These are phyloP conservation scores for Fusarium pininemorale DNA, from an alignment of 2,329 filamentous ascomycete species.

Conservation along the genomic window DNA sequence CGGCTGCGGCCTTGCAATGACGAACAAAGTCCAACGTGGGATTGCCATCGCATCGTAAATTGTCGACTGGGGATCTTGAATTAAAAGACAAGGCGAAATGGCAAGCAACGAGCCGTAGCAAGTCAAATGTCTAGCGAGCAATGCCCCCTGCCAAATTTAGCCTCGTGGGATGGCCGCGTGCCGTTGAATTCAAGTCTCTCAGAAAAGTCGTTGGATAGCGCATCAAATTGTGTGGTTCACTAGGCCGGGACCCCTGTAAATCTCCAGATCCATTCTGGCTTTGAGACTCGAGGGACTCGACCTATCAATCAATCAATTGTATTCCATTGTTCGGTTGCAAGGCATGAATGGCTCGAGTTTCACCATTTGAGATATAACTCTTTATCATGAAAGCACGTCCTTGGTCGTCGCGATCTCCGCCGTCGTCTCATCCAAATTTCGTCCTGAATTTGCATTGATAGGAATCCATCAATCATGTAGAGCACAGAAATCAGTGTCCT, in stretches of 20 bases:
- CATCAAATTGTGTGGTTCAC: conserved; percentile 34
- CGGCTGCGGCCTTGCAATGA: conserved; percentile 33
- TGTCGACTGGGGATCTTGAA: conserved; percentile 29
- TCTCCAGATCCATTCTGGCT: conserved; percentile 32
- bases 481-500: neutral
- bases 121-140: conserved; percentile 34
- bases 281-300: conserved; percentile 24
- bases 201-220: conserved; percentile 38
- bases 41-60: conserved; percentile 13
- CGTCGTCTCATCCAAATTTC: conserved; percentile 35
- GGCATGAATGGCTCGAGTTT: conserved; percentile 27
- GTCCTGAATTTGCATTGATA: conserved; percentile 27
- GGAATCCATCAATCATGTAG: conserved; percentile 28
- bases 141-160: conserved; percentile 41
- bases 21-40: conserved; percentile 26
- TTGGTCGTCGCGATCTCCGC: conserved; percentile 13
- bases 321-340: conserved; percentile 11
- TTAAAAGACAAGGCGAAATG: conserved; percentile 21
- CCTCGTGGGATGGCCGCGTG: conserved; percentile 44
- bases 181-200: conserved; percentile 33
- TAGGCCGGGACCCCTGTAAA: conserved; percentile 37
- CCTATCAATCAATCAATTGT: conserved; percentile 37
- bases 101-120: conserved; percentile 21
- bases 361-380: conserved; percentile 13
- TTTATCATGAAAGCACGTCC: conserved; percentile 19